Percentiles rank a stretch among this genome's conserved stretches.
phyloP scores from a whole-genome alignment of 768 basidiomycete species.

The Butyriboletus loyo region DNA sequence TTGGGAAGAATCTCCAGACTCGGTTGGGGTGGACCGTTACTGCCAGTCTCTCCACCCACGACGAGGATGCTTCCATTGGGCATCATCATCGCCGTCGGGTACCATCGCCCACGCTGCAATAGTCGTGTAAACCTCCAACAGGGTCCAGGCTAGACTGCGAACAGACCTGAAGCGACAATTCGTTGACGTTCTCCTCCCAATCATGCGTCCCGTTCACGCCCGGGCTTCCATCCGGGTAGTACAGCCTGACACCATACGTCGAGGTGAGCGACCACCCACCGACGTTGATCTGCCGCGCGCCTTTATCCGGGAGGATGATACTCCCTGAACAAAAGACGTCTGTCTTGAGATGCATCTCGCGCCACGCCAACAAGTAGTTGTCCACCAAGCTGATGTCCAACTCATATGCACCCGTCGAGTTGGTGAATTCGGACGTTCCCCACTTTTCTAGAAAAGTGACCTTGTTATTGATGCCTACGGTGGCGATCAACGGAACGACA shows the following conservation, averaged over 20 bases:
- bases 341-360: conserved; percentile 70
- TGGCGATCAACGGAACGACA: conserved; percentile 70
- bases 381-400: conserved; percentile 58
- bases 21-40: conserved; percentile 63
- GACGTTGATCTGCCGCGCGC: conserved; percentile 36
- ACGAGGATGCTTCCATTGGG: conserved; percentile 73
- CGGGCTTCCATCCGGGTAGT: conserved; percentile 61
- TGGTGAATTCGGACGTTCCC: conserved; percentile 58
- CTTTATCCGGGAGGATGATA: conserved; percentile 73
- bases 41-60: conserved; percentile 72
- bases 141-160: too few species aligned
- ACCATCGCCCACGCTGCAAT: conserved; percentile 65
- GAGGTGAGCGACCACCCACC: conserved; percentile 62
- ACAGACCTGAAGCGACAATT: conserved; percentile 59
- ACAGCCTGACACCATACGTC: conserved; percentile 71
- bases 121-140: background rate
- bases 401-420: conserved; percentile 78
- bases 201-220: conserved; percentile 75
- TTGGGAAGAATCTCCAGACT: conserved; percentile 71
- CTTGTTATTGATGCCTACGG: conserved; percentile 78
- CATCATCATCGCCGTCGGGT: conserved; percentile 63
- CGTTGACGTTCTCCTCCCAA: conserved; percentile 70
- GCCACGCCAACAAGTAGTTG: conserved; percentile 53
- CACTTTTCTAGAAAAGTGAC: conserved; percentile 75
- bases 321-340: conserved; percentile 81